Percentiles rank a stretch among this genome's conserved stretches.
phyloP scores from a whole-genome alignment of 2,329 filamentous ascomycete species.

The Colletotrichum camelliae region DNA sequence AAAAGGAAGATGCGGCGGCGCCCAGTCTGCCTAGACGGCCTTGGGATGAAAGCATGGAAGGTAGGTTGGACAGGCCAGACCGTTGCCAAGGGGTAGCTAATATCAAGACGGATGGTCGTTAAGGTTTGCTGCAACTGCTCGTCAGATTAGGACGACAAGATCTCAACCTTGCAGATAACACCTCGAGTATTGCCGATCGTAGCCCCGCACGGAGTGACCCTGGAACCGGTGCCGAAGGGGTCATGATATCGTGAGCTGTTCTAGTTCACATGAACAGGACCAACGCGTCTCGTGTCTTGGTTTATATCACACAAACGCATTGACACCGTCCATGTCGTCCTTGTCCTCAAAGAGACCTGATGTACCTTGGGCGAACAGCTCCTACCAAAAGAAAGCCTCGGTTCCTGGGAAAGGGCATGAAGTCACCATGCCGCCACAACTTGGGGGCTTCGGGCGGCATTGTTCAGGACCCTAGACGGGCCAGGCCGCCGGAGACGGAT shows the following conservation, averaged over 20 bases:
- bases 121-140: neutral
- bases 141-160: neutral
- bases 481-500: neutral
- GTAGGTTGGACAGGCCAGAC: neutral
- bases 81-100: neutral
- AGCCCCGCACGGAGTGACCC: neutral
- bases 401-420: neutral
- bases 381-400: neutral
- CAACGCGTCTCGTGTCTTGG: neutral
- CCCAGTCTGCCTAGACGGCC: neutral
- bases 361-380: neutral
- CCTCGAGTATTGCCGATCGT: neutral
- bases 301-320: neutral
- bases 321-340: neutral
- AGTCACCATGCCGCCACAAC: neutral
- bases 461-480: neutral
- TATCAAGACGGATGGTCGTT: neutral
- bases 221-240: neutral
- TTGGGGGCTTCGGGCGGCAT: neutral
- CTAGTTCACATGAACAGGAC: neutral
- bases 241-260: neutral
- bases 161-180: neutral
- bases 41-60: neutral
- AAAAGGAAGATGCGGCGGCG: slow-evolving; percentile 2
- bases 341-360: neutral